Conservation (phyloP, 345 rosid species). For the Brassica cretica region DNA sequence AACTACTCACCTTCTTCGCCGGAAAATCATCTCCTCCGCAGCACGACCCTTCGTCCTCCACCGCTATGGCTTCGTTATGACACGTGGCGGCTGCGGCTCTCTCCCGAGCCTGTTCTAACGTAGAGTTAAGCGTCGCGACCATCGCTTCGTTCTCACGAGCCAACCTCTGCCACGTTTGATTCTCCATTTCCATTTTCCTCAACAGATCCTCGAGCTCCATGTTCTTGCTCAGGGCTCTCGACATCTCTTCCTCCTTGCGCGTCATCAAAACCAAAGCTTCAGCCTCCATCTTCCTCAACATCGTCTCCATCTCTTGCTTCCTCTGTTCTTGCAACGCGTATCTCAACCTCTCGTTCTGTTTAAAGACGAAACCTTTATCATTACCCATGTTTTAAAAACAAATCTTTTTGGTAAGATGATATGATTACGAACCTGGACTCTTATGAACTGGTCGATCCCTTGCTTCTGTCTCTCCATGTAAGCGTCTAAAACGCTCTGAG, state of each 20-base stretch:
- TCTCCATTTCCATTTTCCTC: constrained; percentile 57
- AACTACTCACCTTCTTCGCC: constrained; percentile 18
- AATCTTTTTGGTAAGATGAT: neutral
- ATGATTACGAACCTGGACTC: constrained; percentile 56
- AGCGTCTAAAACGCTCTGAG: constrained; percentile 31
- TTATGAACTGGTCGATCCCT: constrained; percentile 62
- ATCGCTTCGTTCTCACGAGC: constrained; percentile 63
- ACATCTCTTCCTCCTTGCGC: constrained; percentile 66
- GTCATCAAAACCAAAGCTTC: constrained; percentile 44
- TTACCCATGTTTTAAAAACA: neutral
- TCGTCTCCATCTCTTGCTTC: constrained; percentile 44
- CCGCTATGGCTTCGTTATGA: constrained; percentile 5
- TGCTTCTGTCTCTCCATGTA: constrained; percentile 54
- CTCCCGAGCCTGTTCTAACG: constrained; percentile 53
- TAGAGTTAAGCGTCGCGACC: constrained; percentile 48
- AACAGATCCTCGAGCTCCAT: constrained; percentile 60
- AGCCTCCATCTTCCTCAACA: constrained; percentile 46
- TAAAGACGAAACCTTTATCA: neutral
- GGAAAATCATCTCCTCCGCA: constrained; percentile 22
- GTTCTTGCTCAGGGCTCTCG: constrained; percentile 47
- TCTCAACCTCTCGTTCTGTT: constrained; percentile 60
- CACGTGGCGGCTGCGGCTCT: constrained; percentile 40
- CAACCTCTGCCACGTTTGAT: constrained; percentile 58
- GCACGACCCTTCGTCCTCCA: constrained; percentile 59
- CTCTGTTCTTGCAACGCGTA: constrained; percentile 58